Evolutionary conservation across 2,329 filamentous ascomycete species (phyloP), one percentile per base, ranked within the genome.

Genomic region (Ophiostoma tasmaniense): DNA sequence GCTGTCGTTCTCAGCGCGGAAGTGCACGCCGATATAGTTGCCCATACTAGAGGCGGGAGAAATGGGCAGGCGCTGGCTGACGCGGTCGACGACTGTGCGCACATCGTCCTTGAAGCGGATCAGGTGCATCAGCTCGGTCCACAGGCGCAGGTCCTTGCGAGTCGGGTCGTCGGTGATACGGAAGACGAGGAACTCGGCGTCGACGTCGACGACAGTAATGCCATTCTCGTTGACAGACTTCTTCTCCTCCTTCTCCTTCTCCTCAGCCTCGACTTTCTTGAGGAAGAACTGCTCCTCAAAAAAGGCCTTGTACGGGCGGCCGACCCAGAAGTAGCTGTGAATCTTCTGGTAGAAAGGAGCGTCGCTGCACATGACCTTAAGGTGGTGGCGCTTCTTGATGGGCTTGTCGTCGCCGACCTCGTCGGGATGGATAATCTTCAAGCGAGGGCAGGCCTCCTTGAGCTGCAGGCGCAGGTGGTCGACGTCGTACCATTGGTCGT

Each of bases 111-210:
- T 74, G 71, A 77, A 78, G 20, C 77, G 75, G 52, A 79, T 70
- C 0, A 78, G 71, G 69, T 74, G 70, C 0, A 73, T 68, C 4
- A 79, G 71, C 66, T 79, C 77, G 64, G 76, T 78, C 77, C 77
- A 79, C 14, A 78, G 69, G 2, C 71, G 73, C 8, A 79, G 69
- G 42, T 79, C 77, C 28, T 73, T 70, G 2, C 74, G 72, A 1
- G 77, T 78, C 1, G 77, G 74, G 71, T 79, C 77, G 71, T 79
- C 77, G n/a, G 75, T 78, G 64, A 79, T 71, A 66, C 76, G 73
- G 71, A 75, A 79, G n/a, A 78, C 59, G 22, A 78, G 70, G 68
- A 79, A 79, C 64, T 75, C 71, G 1, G 75, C 73, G 64, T 73
- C 72, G 37, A 78, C 75, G 17, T 71, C 68, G n/a, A 78, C 71